phyloP scores from a whole-genome alignment of 805 yeast genomes.

The Hagleromyces aurorensis region DNA sequence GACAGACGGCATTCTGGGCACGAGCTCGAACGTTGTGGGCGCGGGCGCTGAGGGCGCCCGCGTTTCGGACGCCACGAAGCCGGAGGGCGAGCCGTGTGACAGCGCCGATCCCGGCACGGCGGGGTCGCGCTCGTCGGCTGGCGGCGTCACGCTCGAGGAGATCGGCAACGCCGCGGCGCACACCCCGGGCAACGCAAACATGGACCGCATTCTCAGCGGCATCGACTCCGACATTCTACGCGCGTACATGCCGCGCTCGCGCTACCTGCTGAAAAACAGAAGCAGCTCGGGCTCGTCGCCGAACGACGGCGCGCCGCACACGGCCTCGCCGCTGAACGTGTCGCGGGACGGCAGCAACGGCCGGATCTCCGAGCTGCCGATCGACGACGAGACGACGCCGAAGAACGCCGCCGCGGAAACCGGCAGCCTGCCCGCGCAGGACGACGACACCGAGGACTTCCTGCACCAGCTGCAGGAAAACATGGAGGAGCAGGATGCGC shows the following conservation, averaged over 20 bases:
- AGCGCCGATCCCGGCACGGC: background rate
- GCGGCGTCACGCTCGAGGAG: slow-evolving; percentile 1
- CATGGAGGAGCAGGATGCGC: slow-evolving; percentile 26
- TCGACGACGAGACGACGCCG: slow-evolving; percentile 15
- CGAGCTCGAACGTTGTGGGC: background rate
- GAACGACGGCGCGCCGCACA: slow-evolving; percentile 3
- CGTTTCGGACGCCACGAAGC: background rate
- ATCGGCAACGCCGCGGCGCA: slow-evolving; percentile 2
- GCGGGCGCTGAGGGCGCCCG: background rate
- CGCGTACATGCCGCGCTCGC: slow-evolving; percentile 6
- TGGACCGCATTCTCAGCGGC: too few relatives aligned
- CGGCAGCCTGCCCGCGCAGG: slow-evolving; percentile 1
- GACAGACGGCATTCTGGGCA: slow-evolving; percentile 16
- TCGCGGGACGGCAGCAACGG: slow-evolving; percentile 7
- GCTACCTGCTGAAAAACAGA: slow-evolving; percentile 21
- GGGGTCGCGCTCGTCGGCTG: slow-evolving; percentile 3
- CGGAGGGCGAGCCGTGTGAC: background rate
- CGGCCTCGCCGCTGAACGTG: slow-evolving; percentile 1
- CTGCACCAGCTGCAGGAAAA: slow-evolving; percentile 22
- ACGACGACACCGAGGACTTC: slow-evolving; percentile 9
- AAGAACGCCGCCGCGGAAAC: slow-evolving; percentile 2
- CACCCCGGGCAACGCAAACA: slow-evolving; percentile 1
- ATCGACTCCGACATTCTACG: too few relatives aligned
- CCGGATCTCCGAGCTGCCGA: slow-evolving; percentile 23
- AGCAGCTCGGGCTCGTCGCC: slow-evolving; percentile 11